Base-by-base conservation (phyloP, 129 eudicot genomes). In the Dittrichia graveolens region DNA sequence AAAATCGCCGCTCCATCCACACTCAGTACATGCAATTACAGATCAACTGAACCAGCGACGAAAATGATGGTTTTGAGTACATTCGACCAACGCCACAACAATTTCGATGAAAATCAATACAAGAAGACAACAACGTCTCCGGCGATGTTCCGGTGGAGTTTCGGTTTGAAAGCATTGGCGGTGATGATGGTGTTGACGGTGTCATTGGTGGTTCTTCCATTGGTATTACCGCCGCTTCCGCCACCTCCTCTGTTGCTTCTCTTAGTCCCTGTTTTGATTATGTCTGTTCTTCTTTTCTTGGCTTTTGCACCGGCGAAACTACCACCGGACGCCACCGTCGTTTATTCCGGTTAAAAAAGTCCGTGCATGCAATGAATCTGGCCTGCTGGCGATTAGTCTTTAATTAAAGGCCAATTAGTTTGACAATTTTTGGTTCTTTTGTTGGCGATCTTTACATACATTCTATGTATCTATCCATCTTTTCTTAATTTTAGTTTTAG, bases 221-320 rank as follows among this genome's bases (percentile, higher is more conserved):
- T 78, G 37, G 71, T 85, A 1, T 39, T 85, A 75, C 90, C 90
- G 61, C 87, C 90, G 4, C 66, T 85, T 49, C 85, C 75, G 58
- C 87, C 90, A n/a, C 90, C 90, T 11, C 90, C 87, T 19, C 61
- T 38, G 69, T 35, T 77, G 74, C 85, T 85, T 5, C 72, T 85
- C 56, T 53, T 82, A 78, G 67, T 85, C 39, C 90, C 90, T 71
- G 81, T 85, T 5, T 75, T 83, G 35, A 82, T 85, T 19, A 76
- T 82, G 85, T 80, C 78, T 50, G 68, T 80, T 38, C 81, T 85
- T 63, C 77, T 82, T 80, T 67, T 66, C 73, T 77, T 85, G 72
- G 87, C 85, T 48, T 76, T 82, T 65, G 67, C 83, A 15, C 90
- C 87, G 5, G 37, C 84, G 13, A 78, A 74, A 74, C 65, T 49